phyloP scores from a whole-genome alignment of 805 yeast species.

The Alloascoidea hylecoeti region DNA sequence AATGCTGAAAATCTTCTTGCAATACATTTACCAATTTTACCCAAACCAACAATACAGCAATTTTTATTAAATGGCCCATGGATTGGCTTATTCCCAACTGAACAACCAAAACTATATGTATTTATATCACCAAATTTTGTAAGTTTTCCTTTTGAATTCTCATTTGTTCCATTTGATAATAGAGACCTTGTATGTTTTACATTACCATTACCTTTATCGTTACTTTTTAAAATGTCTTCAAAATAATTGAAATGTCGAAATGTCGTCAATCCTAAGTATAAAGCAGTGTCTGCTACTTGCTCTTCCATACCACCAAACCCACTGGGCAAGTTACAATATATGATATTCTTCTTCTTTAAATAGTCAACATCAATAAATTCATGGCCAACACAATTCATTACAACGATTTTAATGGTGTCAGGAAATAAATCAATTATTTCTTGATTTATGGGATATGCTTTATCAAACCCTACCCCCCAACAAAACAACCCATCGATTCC shows the following conservation, averaged over 20 bases:
- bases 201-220: too few relatives aligned
- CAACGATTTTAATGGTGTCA: slow-evolving; percentile 26
- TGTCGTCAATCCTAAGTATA: slow-evolving; percentile 40
- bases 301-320: slow-evolving; percentile 30
- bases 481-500: too few relatives aligned
- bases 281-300: slow-evolving; percentile 63
- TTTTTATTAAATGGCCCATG: slow-evolving; percentile 41
- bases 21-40: slow-evolving; percentile 56
- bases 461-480: too few relatives aligned
- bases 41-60: slow-evolving; percentile 61
- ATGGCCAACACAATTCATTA: slow-evolving; percentile 48
- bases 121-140: slow-evolving; percentile 18
- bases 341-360: slow-evolving; percentile 22
- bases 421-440: slow-evolving; percentile 32
- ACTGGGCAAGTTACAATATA: slow-evolving; percentile 17
- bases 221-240: slow-evolving; percentile 24
- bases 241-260: slow-evolving; percentile 42
- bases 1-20: slow-evolving; percentile 40
- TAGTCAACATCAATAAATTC: slow-evolving; percentile 34
- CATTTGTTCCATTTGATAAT: slow-evolving; percentile 20
- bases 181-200: slow-evolving; percentile 30
- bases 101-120: slow-evolving; percentile 25
- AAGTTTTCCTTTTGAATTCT: slow-evolving; percentile 9
- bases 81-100: slow-evolving; percentile 29
- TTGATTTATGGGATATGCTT: slow-evolving; percentile 2